Conservation (phyloP, 305 asterid genomes). For the Withania somnifera region DNA sequence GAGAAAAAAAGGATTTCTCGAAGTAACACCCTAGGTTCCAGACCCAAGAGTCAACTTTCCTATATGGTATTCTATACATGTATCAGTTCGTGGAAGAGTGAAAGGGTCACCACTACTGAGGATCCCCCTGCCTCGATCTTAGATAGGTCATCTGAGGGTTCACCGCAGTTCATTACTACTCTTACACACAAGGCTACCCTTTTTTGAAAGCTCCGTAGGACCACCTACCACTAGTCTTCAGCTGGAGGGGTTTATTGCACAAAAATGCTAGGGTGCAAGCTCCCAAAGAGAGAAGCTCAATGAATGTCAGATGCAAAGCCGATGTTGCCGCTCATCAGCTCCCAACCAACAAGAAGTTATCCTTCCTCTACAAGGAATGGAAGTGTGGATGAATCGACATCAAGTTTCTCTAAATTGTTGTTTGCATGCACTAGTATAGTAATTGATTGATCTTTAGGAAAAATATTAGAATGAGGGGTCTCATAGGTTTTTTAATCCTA, state of each 20-base stretch:
- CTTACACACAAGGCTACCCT: not conserved
- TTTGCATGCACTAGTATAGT: no score
- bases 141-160: not conserved
- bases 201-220: no score
- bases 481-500: no score
- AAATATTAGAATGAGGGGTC: no score
- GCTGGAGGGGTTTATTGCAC: not conserved
- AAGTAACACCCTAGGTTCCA: not conserved
- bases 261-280: not conserved
- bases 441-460: no score
- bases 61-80: not conserved
- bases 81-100: not conserved
- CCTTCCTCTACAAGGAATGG: not conserved
- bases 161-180: no score
- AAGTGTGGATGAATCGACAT: not conserved
- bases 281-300: not conserved
- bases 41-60: not conserved
- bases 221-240: not conserved
- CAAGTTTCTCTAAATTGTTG: no score
- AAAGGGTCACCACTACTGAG: not conserved
- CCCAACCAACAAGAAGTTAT: not conserved
- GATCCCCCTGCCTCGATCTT: not conserved
- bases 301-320: not conserved
- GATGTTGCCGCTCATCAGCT: constrained; percentile 7
- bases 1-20: not conserved